Conservation (phyloP, 805 yeast genomes). For the Candida ficus region DNA sequence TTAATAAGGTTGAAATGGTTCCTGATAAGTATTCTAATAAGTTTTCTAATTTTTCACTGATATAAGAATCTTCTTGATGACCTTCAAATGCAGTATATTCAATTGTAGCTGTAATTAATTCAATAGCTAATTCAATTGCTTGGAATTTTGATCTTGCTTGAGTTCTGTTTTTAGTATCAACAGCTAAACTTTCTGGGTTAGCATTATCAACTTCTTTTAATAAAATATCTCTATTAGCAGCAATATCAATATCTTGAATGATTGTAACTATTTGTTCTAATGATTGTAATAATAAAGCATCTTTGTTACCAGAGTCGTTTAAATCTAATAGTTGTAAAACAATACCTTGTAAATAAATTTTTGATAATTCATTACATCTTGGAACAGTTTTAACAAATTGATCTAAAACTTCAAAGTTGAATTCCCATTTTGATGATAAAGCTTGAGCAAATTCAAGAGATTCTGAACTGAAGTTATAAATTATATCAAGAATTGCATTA, state of each 20-base stretch:
- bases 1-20: slow-evolving; percentile 32
- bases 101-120: slow-evolving; percentile 67
- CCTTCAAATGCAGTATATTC: slow-evolving; percentile 43
- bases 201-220: slow-evolving; percentile 31
- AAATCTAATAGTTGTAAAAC: slow-evolving; percentile 32
- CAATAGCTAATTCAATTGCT: slow-evolving; percentile 66
- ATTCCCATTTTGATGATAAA: slow-evolving; percentile 14
- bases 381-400: slow-evolving; percentile 10
- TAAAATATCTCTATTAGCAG: slow-evolving; percentile 26
- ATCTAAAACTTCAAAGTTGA: slow-evolving; percentile 13
- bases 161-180: slow-evolving; percentile 35
- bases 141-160: slow-evolving; percentile 50
- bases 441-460: slow-evolving; percentile 44
- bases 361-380: slow-evolving; percentile 28
- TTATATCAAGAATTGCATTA: slow-evolving; percentile 49
- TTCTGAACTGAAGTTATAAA: slow-evolving; percentile 57
- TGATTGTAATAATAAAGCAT: slow-evolving; percentile 21
- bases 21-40: slow-evolving; percentile 16
- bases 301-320: slow-evolving; percentile 12
- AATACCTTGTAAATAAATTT: slow-evolving; percentile 33
- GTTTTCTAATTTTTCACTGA: slow-evolving; percentile 9
- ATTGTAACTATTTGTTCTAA: slow-evolving; percentile 22
- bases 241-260: slow-evolving; percentile 29
- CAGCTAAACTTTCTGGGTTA: slow-evolving; percentile 23
- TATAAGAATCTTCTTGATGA: slow-evolving; percentile 1